A percentile compares a stretch with the other conserved stretches of the same genome.
Conservation (phyloP, 768 basidiomycete species). For the Lactifluus volemus region DNA sequence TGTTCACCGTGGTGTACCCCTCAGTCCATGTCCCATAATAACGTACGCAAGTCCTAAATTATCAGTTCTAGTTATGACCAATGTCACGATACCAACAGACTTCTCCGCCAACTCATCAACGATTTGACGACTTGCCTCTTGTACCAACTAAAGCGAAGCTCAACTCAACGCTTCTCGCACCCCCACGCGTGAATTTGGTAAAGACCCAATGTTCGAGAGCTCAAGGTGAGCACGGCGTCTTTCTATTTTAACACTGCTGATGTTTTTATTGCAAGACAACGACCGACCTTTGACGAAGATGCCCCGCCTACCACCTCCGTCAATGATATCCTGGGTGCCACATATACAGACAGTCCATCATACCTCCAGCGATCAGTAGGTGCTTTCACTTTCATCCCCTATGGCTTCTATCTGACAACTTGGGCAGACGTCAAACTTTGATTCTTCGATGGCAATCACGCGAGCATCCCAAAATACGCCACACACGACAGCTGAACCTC, state of each 20-base stretch:
- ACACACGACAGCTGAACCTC: conserved; percentile 30
- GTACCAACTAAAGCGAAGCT: conserved; percentile 77
- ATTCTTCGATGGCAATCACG: conserved; percentile 27
- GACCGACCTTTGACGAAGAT: conserved; percentile 38
- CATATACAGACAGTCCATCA: conserved; percentile 34
- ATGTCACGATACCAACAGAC: conserved; percentile 18
- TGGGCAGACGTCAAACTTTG: conserved; percentile 33
- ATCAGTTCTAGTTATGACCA: background rate
- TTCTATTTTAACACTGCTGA: background rate
- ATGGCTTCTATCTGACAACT: background rate
- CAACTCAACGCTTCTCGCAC: conserved; percentile 60
- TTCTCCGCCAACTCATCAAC: conserved; percentile 47
- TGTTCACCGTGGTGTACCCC: background rate
- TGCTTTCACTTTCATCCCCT: conserved; percentile 1
- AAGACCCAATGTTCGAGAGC: conserved; percentile 80
- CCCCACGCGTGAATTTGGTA: conserved; percentile 63
- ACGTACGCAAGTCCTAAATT: conserved; percentile 30
- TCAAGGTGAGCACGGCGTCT: conserved; percentile 38
- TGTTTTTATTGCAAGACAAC: conserved; percentile 12
- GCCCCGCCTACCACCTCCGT: conserved; percentile 72
- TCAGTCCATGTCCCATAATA: conserved; percentile 56
- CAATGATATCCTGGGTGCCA: conserved; percentile 62
- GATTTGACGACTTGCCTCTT: conserved; percentile 64
- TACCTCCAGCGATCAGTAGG: conserved; percentile 40
- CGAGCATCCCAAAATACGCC: conserved; percentile 17